phyloP scores from a whole-genome alignment of 257 asterid genomes.

The Coffea eugenioides region DNA sequence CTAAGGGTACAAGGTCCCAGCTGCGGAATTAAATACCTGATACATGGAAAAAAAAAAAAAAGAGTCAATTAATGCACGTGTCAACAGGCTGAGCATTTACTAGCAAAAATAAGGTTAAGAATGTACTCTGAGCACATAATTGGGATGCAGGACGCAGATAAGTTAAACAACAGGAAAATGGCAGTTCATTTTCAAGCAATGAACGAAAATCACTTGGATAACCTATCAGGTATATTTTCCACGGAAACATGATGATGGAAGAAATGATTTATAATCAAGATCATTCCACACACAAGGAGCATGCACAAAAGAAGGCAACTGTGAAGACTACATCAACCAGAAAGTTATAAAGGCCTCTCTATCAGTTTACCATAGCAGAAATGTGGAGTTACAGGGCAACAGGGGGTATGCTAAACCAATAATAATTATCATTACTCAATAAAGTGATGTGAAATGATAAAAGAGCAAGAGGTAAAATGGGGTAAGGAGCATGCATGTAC shows the following conservation, averaged over 20 bases:
- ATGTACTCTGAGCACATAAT: neutral
- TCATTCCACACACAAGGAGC: neutral
- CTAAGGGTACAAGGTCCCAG: slow-evolving; percentile 86
- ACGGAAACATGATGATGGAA: neutral
- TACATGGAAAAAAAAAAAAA: slow-evolving; percentile 17
- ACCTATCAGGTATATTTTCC: too few relatives aligned
- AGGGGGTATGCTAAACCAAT: neutral
- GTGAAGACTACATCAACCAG: neutral
- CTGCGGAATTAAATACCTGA: slow-evolving; percentile 83
- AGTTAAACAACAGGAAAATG: neutral
- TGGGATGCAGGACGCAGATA: neutral
- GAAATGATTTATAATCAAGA: neutral
- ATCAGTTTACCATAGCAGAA: neutral
- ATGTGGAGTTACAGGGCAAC: neutral
- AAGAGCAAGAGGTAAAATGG: slow-evolving; percentile 31
- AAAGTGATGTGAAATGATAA: neutral
- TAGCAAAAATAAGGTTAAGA: neutral
- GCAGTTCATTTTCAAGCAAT: neutral
- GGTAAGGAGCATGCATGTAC: slow-evolving; percentile 66
- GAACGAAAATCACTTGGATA: neutral
- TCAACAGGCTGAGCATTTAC: slow-evolving; percentile 13
- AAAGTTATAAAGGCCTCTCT: neutral
- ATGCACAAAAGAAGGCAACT: neutral
- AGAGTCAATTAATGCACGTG: slow-evolving; percentile 29
- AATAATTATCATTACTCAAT: neutral